A percentile compares a stretch with the other conserved stretches of the same genome.
phyloP scores from a whole-genome alignment of 1,139 yeast species.

The Protomyces inouyei region DNA sequence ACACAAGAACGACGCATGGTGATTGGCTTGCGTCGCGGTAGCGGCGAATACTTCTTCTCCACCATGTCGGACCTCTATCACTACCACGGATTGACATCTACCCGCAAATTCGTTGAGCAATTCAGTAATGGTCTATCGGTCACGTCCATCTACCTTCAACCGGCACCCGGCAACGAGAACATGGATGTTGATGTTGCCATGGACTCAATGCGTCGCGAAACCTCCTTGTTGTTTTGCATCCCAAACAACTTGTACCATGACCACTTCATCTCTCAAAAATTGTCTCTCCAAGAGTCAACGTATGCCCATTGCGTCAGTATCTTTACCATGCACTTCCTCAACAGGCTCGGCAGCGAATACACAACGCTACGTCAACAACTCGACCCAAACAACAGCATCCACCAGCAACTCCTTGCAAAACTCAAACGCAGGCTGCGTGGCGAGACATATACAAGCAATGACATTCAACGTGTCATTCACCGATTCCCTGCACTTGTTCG shows the following conservation, averaged over 20 bases:
- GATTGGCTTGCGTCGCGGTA: constrained; percentile 78
- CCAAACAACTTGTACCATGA: constrained; percentile 81
- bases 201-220: constrained; percentile 89
- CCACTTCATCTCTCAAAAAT: constrained; percentile 66
- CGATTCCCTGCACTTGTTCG: constrained; percentile 67
- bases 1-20: constrained; percentile 77
- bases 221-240: constrained; percentile 82
- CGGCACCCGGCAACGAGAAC: constrained; percentile 39
- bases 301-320: constrained; percentile 93
- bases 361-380: constrained; percentile 61
- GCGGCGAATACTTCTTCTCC: constrained; percentile 82
- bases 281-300: constrained; percentile 88
- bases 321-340: constrained; percentile 88
- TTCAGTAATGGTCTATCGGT: constrained; percentile 84
- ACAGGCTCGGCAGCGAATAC: constrained; percentile 89
- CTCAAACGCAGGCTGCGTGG: constrained; percentile 86
- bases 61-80: constrained; percentile 84
- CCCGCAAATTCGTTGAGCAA: constrained; percentile 91
- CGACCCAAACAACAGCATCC: constrained; percentile 56
- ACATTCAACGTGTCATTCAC: constrained; percentile 71
- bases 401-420: constrained; percentile 45
- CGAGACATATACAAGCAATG: constrained; percentile 86
- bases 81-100: constrained; percentile 78
- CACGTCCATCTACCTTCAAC: constrained; percentile 77
- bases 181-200: constrained; percentile 64